Percentiles rank a stretch among this genome's conserved stretches.
phyloP scores from a whole-genome alignment of 768 basidiomycete species.

The Suillus subluteus region DNA sequence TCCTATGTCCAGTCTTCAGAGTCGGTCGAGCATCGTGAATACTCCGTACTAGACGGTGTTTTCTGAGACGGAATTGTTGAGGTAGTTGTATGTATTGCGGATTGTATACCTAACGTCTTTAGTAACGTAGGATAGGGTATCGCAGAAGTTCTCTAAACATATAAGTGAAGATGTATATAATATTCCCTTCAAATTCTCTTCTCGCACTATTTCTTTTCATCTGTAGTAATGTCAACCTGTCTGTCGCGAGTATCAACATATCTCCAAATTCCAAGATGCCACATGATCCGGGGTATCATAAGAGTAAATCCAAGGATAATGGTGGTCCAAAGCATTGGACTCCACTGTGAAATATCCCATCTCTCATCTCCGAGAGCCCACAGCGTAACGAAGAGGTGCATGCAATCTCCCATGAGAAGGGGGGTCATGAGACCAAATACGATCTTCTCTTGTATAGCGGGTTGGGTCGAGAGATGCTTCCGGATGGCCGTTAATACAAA shows the following conservation, averaged over 20 bases:
- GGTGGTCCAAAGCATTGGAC: slow-evolving; percentile 71
- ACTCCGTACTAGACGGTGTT: slow-evolving; percentile 51
- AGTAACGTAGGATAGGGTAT: slow-evolving; percentile 8
- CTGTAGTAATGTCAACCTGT: not conserved
- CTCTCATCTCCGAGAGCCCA: slow-evolving; percentile 77
- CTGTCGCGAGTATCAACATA: slow-evolving; percentile 72
- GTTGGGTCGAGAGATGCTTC: slow-evolving; percentile 58
- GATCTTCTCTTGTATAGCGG: slow-evolving; percentile 74
- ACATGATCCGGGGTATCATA: slow-evolving; percentile 70
- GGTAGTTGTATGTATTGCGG: slow-evolving; percentile 17
- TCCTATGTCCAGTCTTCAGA: slow-evolving; percentile 44
- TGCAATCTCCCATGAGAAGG: slow-evolving; percentile 68
- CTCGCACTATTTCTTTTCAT: not conserved
- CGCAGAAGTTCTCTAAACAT: slow-evolving; percentile 10
- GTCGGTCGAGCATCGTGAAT: slow-evolving; percentile 71
- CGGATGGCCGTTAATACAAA: slow-evolving; percentile 67
- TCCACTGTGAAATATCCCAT: slow-evolving; percentile 67
- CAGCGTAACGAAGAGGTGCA: slow-evolving; percentile 68
- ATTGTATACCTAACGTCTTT: slow-evolving; percentile 22
- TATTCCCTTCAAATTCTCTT: not conserved
- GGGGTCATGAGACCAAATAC: slow-evolving; percentile 65
- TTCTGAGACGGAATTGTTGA: slow-evolving; percentile 11
- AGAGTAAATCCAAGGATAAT: slow-evolving; percentile 63
- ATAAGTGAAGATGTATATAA: slow-evolving; percentile 30
- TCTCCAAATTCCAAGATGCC: slow-evolving; percentile 77